phyloP scores from a whole-genome alignment of 345 rosid species.

The Gossypium thurberi region DNA sequence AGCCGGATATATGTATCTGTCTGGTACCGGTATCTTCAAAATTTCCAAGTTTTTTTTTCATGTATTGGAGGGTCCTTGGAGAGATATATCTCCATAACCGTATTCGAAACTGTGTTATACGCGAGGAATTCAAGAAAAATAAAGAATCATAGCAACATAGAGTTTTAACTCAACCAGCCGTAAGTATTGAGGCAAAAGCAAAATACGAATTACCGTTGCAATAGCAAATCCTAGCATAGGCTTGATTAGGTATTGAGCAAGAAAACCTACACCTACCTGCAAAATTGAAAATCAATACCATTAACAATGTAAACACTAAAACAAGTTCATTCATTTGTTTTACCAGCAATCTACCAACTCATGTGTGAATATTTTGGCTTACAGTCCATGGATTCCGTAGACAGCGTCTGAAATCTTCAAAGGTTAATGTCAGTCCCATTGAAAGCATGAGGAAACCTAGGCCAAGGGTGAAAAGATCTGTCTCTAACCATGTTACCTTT shows the following conservation, averaged over 20 bases:
- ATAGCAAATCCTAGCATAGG: slow-evolving; percentile 74
- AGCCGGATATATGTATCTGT: background rate
- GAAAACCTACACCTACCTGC: slow-evolving; percentile 95
- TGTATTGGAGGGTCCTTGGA: background rate
- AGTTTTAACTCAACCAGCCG: slow-evolving; percentile 1
- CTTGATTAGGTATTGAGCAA: slow-evolving; percentile 83
- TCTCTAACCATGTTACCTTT: slow-evolving; percentile 91
- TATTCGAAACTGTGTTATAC: background rate
- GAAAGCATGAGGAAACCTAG: slow-evolving; percentile 96
- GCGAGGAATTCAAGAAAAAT: background rate
- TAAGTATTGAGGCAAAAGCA: slow-evolving; percentile 1
- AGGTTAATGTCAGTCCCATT: slow-evolving; percentile 89
- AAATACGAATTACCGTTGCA: slow-evolving; percentile 51
- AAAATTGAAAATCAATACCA: slow-evolving; percentile 17
- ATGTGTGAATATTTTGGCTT: slow-evolving; percentile 18
- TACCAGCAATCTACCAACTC: background rate
- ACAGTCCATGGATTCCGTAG: slow-evolving; percentile 96
- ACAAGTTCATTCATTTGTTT: background rate
- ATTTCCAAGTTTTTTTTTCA: background rate
- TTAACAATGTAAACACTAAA: slow-evolving; percentile 13
- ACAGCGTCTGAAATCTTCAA: slow-evolving; percentile 85
- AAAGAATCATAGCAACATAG: too few species aligned
- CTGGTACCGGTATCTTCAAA: background rate
- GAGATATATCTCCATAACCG: background rate
- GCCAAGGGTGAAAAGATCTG: slow-evolving; percentile 79